Conservation (phyloP, 371 early-diverging fungal genomes). For the Apophysomyces sp. region DNA sequence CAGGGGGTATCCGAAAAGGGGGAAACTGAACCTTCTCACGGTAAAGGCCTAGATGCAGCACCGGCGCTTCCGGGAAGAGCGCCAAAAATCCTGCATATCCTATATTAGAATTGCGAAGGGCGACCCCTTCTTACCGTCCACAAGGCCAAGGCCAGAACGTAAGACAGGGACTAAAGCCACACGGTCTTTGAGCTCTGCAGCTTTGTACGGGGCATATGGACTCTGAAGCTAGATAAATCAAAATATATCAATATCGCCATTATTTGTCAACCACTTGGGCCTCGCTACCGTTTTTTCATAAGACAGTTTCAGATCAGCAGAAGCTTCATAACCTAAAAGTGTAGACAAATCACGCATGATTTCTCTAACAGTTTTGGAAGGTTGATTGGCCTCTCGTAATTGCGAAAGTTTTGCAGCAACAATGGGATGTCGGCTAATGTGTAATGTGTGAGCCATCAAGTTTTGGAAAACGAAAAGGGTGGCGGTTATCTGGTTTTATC, state of each 20-base stretch:
- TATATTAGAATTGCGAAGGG: neutral
- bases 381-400: slow-evolving; percentile 60
- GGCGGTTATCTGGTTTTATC: slow-evolving; percentile 1
- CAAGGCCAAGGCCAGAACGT: slow-evolving; percentile 77
- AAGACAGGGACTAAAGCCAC: slow-evolving; percentile 83
- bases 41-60: slow-evolving; percentile 82
- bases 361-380: slow-evolving; percentile 68
- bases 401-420: slow-evolving; percentile 68
- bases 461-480: too few species aligned
- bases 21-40: slow-evolving; percentile 67
- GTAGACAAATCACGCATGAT: slow-evolving; percentile 61
- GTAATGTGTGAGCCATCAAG: slow-evolving; percentile 18
- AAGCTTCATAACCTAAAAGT: slow-evolving; percentile 72
- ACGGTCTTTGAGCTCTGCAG: slow-evolving; percentile 46
- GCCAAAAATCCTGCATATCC: slow-evolving; percentile 56
- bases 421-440: slow-evolving; percentile 66
- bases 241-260: neutral
- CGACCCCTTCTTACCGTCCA: slow-evolving; percentile 52
- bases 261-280: neutral
- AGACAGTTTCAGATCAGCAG: slow-evolving; percentile 46
- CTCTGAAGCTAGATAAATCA: slow-evolving; percentile 34
- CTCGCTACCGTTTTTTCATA: slow-evolving; percentile 39
- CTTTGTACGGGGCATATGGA: slow-evolving; percentile 53
- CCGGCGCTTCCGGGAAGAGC: slow-evolving; percentile 72
- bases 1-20: neutral